Evolutionary conservation across 1,139 yeast genomes (phyloP).

Genomic region (Candida tunisiensis): DNA sequence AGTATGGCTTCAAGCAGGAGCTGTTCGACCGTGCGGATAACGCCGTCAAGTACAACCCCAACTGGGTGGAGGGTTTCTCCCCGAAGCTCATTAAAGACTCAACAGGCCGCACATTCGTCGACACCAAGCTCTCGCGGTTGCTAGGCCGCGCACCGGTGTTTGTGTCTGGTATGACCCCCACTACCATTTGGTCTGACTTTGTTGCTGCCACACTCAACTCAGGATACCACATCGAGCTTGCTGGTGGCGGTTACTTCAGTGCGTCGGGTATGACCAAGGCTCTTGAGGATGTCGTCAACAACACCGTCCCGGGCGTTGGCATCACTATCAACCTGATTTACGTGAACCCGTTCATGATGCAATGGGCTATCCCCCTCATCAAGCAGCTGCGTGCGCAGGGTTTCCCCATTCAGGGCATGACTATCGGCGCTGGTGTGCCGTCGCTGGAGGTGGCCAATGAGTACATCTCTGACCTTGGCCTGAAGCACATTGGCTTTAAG

Average conservation of each 20-base stretch:
- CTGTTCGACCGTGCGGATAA: constrained; percentile 54
- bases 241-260: constrained; percentile 95
- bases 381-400: constrained; percentile 79
- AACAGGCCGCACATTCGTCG: constrained; percentile 56
- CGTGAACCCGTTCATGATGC: constrained; percentile 93
- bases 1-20: constrained; percentile 92
- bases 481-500: constrained; percentile 88
- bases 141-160: constrained; percentile 91
- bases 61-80: constrained; percentile 81
- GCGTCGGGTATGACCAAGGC: constrained; percentile 60
- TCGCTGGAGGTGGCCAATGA: constrained; percentile 94
- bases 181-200: constrained; percentile 87
- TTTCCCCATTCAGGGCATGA: constrained; percentile 87
- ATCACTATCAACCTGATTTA: constrained; percentile 83
- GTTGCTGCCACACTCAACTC: constrained; percentile 88
- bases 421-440: constrained; percentile 99
- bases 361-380: constrained; percentile 97
- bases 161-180: constrained; percentile 99
- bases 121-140: constrained; percentile 84
- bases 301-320: constrained; percentile 68
- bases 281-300: constrained; percentile 40
- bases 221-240: constrained; percentile 94
- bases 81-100: constrained; percentile 69
- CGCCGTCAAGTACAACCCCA: constrained; percentile 64
- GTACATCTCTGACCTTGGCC: constrained; percentile 80